These are phyloP conservation scores for Pinus taeda DNA, from an alignment of 75 land plant genomes.

Conservation along the genomic window DNA sequence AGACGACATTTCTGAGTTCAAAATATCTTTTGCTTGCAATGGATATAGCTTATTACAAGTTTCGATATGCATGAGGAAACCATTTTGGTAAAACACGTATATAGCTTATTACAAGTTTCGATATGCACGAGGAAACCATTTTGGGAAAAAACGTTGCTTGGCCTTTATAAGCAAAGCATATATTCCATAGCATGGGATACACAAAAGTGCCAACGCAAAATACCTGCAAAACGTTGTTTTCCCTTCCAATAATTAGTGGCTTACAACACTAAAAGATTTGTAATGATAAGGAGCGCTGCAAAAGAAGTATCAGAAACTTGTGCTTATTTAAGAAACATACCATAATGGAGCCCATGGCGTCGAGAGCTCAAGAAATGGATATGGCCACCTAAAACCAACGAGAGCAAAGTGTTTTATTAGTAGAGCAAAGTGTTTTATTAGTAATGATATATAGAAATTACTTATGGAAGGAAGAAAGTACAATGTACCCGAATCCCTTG, in stretches of 20 bases:
- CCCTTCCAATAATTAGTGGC: no score
- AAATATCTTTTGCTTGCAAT: no score
- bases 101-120: background rate
- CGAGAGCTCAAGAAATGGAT: constrained; percentile 61
- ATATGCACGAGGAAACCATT: constrained; percentile 2
- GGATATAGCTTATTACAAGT: background rate
- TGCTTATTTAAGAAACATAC: constrained; percentile 17
- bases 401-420: background rate
- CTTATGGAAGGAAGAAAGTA: background rate
- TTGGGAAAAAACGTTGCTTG: background rate
- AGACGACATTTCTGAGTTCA: no score
- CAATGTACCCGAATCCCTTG: background rate
- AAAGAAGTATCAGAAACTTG: background rate
- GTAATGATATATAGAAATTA: background rate
- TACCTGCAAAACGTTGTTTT: background rate
- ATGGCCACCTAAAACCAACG: constrained; percentile 62
- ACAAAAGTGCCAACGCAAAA: background rate
- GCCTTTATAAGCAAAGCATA: background rate
- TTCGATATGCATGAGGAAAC: constrained; percentile 1
- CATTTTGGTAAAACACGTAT: background rate
- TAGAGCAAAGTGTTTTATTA: background rate
- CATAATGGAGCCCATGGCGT: constrained; percentile 65
- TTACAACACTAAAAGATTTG: no score
- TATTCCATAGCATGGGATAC: constrained; percentile 2
- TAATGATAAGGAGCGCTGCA: no score